Evolutionary conservation across 441 rosid species (phyloP), one percentile per base, ranked within the genome.

Genomic region (Melastoma candidum): DNA sequence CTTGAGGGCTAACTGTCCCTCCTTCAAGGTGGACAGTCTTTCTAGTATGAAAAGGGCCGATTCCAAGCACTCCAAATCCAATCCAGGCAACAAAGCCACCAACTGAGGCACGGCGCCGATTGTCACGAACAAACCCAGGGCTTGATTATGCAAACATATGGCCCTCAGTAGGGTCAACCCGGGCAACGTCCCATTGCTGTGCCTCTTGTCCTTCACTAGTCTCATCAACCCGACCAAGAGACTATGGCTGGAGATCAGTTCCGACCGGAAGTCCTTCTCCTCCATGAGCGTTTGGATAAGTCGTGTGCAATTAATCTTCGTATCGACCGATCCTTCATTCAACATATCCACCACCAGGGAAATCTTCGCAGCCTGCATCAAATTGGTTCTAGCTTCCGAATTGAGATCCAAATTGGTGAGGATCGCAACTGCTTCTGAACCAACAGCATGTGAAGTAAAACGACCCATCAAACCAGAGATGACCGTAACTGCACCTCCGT

Each of bases 341-440:
- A 90, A 63, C 75, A 90, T 78, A 66, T 86, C 97, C 61, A 82
- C 95, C 71, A 87, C 74, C 60, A 84, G 70, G 1, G 95, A 87
- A 41, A 87, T 71, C 70, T 78, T 86, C 0, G 94, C 84, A 0
- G 95, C 92, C 52, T 90, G 89, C 83, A 78, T 67, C 79, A 90
- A 69, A 60, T 74, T 77, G 1, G 66, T 63, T 62, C 65, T 77
- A 1, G 88, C 73, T 13, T 72, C 79, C 0, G 61, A 80, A 72
- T 81, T 85, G 53, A 86, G 85, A 47, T 75, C 79, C 75, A 86
- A 74, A 64, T 72, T 77, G 24, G 83, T 85, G 14, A 90, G 80
- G 72, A 87, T 80, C 27, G 85, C 97, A 60, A 86, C 73, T 36
- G 68, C 85, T 67, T 86, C 97, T 26, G 84, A 84, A 44, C 97